These are phyloP conservation scores for Sporothrix brasiliensis DNA, from an alignment of 2,329 filamentous ascomycete genomes.

Conservation along the genomic window DNA sequence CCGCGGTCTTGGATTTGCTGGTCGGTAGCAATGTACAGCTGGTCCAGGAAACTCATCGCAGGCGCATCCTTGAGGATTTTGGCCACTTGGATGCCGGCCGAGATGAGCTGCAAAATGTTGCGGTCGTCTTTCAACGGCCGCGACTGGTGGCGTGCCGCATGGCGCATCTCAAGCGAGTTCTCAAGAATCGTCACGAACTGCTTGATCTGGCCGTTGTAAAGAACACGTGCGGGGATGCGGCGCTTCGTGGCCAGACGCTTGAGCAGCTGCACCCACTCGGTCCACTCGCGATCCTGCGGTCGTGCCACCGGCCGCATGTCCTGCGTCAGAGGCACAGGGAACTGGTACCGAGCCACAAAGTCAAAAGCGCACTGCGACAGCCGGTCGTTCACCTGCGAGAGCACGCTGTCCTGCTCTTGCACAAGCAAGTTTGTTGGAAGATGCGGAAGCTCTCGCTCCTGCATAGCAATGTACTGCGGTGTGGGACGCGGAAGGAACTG, in stretches of 20 bases:
- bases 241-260: constrained; percentile 85
- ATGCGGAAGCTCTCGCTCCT: constrained; percentile 78
- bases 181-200: constrained; percentile 86
- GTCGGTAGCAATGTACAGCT: constrained; percentile 80
- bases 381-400: constrained; percentile 79
- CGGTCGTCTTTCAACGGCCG: constrained; percentile 84
- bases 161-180: constrained; percentile 85
- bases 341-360: constrained; percentile 89
- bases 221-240: constrained; percentile 77
- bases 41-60: constrained; percentile 81
- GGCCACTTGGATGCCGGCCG: constrained; percentile 82
- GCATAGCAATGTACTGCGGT: constrained; percentile 70
- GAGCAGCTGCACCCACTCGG: constrained; percentile 86
- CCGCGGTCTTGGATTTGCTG: constrained; percentile 72
- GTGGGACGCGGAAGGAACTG: constrained; percentile 76
- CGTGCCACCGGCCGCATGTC: constrained; percentile 77
- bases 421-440: constrained; percentile 80
- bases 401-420: constrained; percentile 80
- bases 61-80: constrained; percentile 83
- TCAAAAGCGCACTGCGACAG: constrained; percentile 85
- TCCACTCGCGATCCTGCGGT: constrained; percentile 82
- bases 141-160: constrained; percentile 80
- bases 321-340: constrained; percentile 80
- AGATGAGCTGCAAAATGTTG: constrained; percentile 85
- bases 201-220: constrained; percentile 90